A percentile compares a stretch with the other conserved stretches of the same genome.
These are phyloP conservation scores for Lycium barbarum DNA, from an alignment of 257 asterid genomes.

Conservation along the genomic window DNA sequence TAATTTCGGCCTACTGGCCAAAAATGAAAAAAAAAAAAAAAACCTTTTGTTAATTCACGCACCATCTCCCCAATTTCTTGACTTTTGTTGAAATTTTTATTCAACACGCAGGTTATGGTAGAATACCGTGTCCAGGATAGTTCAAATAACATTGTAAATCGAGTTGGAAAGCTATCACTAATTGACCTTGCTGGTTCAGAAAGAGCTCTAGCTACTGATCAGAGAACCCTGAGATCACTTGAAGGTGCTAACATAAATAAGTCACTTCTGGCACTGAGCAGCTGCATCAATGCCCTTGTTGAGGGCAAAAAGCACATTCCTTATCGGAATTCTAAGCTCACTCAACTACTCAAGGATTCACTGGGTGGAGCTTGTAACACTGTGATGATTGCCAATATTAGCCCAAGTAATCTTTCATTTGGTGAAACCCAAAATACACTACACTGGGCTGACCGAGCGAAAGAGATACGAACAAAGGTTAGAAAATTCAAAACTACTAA, in stretches of 20 bases:
- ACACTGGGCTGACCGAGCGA: slow-evolving; percentile 83
- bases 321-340: slow-evolving; percentile 70
- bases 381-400: slow-evolving; percentile 71
- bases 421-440: slow-evolving; percentile 74
- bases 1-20: too few relatives aligned
- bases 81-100: neutral
- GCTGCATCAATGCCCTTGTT: slow-evolving; percentile 73
- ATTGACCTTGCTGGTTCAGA: slow-evolving; percentile 83
- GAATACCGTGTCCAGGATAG: slow-evolving; percentile 57
- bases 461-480: slow-evolving; percentile 68
- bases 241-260: slow-evolving; percentile 73
- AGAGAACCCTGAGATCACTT: slow-evolving; percentile 68
- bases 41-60: neutral
- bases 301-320: slow-evolving; percentile 79
- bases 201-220: slow-evolving; percentile 78
- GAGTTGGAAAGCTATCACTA: slow-evolving; percentile 70
- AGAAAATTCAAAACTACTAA: neutral
- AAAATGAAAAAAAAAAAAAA: too few relatives aligned
- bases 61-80: neutral
- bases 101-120: slow-evolving; percentile 47
- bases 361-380: slow-evolving; percentile 70
- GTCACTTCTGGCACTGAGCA: slow-evolving; percentile 72
- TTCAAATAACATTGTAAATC: slow-evolving; percentile 45
- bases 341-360: slow-evolving; percentile 74
- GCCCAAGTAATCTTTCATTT: slow-evolving; percentile 63